Evolutionary conservation across 2,329 filamentous ascomycete species (phyloP).

Genomic region (Xylariaceae sp.): DNA sequence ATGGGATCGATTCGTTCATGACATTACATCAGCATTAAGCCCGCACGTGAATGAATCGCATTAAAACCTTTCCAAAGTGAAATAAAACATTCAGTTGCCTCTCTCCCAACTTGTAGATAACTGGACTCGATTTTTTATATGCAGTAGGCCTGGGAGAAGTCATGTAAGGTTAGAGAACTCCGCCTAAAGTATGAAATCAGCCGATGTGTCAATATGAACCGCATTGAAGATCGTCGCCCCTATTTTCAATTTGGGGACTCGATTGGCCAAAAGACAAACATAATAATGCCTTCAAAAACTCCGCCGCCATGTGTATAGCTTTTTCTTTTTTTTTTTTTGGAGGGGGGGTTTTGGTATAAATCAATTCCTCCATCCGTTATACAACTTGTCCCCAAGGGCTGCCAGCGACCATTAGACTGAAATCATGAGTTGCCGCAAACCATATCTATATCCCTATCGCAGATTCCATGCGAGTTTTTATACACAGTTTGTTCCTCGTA

Average conservation of each 20-base stretch:
- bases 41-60: too few species aligned
- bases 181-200: not conserved
- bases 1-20: too few species aligned
- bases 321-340: not conserved
- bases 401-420: not conserved
- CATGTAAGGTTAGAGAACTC: too few species aligned
- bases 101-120: too few species aligned
- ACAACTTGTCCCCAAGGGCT: not conserved
- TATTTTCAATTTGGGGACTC: not conserved
- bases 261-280: not conserved
- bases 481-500: slow-evolving; percentile 4
- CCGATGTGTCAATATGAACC: not conserved
- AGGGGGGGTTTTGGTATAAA: not conserved
- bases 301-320: slow-evolving; percentile 9
- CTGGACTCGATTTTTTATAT: not conserved
- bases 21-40: too few species aligned
- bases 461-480: not conserved
- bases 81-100: too few species aligned
- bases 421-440: not conserved
- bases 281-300: slow-evolving; percentile 12
- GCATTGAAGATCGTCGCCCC: not conserved
- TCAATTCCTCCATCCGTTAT: slow-evolving; percentile 1
- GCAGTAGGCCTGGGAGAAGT: not conserved
- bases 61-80: too few species aligned
- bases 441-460: not conserved